A percentile compares a stretch with the other conserved stretches of the same genome.
These are phyloP conservation scores for Penicillium italicum DNA, from an alignment of 2,329 filamentous ascomycete species.

Conservation along the genomic window DNA sequence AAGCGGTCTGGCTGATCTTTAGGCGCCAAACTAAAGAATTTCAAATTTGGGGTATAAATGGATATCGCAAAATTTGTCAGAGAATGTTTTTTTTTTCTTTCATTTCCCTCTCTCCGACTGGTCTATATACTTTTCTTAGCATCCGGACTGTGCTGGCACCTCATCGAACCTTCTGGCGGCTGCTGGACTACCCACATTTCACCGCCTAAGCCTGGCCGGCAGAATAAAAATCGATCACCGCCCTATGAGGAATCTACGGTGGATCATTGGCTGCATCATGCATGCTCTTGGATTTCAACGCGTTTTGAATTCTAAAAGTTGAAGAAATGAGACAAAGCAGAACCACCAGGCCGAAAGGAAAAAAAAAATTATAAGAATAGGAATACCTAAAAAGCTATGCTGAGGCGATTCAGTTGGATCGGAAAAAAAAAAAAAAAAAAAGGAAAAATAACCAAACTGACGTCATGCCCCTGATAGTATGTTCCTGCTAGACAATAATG, in stretches of 20 bases:
- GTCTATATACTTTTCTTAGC: slow-evolving; percentile 16
- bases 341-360: too few species aligned
- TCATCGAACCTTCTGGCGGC: slow-evolving; percentile 43
- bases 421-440: background rate
- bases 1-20: slow-evolving; percentile 23
- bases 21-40: slow-evolving; percentile 2
- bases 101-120: background rate
- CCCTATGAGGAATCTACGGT: background rate
- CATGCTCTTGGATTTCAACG: background rate
- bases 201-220: slow-evolving; percentile 25
- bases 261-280: slow-evolving; percentile 1
- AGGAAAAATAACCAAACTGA: background rate
- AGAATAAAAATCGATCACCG: slow-evolving; percentile 21
- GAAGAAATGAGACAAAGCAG: background rate
- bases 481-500: slow-evolving; percentile 8
- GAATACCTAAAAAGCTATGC: background rate
- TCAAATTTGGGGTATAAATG: slow-evolving; percentile 4
- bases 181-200: slow-evolving; percentile 27
- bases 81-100: background rate
- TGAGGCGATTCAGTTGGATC: too few species aligned
- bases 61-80: background rate
- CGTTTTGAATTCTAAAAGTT: background rate
- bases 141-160: slow-evolving; percentile 11
- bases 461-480: background rate
- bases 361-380: background rate